Conservation (phyloP, 2,329 filamentous ascomycete genomes). For the Pezicula neosporulosa region DNA sequence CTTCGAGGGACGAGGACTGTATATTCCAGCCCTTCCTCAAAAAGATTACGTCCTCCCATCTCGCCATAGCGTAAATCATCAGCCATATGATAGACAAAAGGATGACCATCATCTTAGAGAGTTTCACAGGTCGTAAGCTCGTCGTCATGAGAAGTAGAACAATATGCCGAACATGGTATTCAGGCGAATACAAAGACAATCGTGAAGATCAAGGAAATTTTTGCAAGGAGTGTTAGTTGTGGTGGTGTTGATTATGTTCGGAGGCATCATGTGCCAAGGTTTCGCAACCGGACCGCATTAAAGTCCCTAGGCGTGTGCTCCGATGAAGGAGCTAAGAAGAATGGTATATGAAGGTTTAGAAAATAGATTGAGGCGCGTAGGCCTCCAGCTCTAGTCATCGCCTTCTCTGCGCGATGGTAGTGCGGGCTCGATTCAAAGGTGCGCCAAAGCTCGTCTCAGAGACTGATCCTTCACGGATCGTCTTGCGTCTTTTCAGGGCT, state of each 20-base stretch:
- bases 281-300: neutral
- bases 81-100: slow-evolving; percentile 37
- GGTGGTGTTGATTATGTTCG: slow-evolving; percentile 25
- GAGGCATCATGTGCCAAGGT: slow-evolving; percentile 7
- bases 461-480: slow-evolving; percentile 59
- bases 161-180: slow-evolving; percentile 32
- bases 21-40: neutral
- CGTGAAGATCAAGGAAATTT: slow-evolving; percentile 24
- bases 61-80: slow-evolving; percentile 41
- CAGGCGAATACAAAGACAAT: slow-evolving; percentile 36
- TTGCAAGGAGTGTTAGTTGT: slow-evolving; percentile 26
- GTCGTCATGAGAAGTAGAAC: slow-evolving; percentile 35
- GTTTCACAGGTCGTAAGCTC: slow-evolving; percentile 35
- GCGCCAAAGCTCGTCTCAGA: slow-evolving; percentile 47
- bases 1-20: no score
- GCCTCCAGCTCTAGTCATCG: slow-evolving; percentile 15
- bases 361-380: neutral
- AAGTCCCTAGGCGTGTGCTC: neutral
- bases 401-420: slow-evolving; percentile 37
- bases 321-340: neutral
- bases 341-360: neutral
- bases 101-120: slow-evolving; percentile 29
- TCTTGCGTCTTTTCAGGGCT: slow-evolving; percentile 75
- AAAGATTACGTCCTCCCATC: slow-evolving; percentile 20
- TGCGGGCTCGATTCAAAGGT: slow-evolving; percentile 41